A percentile compares a stretch with the other conserved stretches of the same genome.
Evolutionary conservation across 176 grass and related monocot genomes (phyloP).

Genomic region (Avena insularis): DNA sequence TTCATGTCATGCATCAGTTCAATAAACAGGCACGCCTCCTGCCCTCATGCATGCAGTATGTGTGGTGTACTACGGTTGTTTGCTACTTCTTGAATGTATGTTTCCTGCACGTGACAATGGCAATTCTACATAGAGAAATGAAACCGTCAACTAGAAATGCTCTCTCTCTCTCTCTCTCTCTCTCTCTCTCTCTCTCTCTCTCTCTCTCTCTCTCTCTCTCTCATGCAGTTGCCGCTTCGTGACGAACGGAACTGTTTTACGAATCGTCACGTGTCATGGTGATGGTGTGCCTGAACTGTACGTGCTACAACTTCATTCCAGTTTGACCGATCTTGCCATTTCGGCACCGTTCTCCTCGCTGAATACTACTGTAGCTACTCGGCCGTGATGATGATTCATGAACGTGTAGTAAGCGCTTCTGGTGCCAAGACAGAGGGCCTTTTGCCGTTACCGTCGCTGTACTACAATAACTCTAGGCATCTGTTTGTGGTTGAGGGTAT

Average conservation of each 20-base stretch:
- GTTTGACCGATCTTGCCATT: neutral
- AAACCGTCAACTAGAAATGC: neutral
- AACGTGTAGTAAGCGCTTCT: neutral
- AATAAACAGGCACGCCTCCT: constrained; percentile 29
- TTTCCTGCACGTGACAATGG: constrained; percentile 1
- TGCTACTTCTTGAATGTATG: neutral
- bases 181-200: too few species aligned
- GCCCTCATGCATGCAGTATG: constrained; percentile 4
- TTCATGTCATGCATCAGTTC: neutral
- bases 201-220: too few species aligned
- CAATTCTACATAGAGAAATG: neutral
- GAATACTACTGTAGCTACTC: neutral
- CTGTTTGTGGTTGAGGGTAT: constrained; percentile 8
- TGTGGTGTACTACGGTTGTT: neutral
- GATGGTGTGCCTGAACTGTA: neutral
- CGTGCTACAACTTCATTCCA: neutral
- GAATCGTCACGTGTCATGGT: neutral
- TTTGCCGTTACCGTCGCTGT: constrained; percentile 3
- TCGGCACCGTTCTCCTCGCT: neutral
- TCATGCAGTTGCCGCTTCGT: neutral
- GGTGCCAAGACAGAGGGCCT: neutral
- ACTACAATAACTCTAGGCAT: neutral
- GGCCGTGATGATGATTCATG: neutral
- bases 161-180: neutral
- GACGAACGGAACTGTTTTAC: neutral